Base-by-base conservation (phyloP, 2,329 filamentous ascomycete species). In the Aspergillus tamarii region DNA sequence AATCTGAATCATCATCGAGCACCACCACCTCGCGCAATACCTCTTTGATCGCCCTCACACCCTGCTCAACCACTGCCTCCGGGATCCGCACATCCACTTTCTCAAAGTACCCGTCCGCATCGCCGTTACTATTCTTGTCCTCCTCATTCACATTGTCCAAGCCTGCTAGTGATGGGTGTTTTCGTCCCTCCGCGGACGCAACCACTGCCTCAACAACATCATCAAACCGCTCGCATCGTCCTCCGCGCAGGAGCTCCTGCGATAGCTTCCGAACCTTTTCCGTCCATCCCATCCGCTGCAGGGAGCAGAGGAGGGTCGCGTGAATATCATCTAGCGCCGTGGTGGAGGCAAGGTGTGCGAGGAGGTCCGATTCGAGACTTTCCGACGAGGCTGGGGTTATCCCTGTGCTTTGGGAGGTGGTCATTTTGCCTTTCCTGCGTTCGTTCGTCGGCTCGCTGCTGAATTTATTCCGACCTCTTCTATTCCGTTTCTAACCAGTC, bases 221-320 rank as follows among this genome's bases (percentile, higher is more conserved):
- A 59, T 85, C 83, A 67, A 85, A 86, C 36, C 82, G 86, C 61
- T 82, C 82, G 71, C 84, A 85, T 60, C 86, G 83, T 54, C 86
- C 86, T 30, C 82, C 84, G 68, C 86, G 84, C 60, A 89, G 83
- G 46, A 89, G 80, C 61, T 84, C 80, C 54, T 83, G 82, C 21
- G 86, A 81, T 64, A 88, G 83, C 54, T 77, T 78, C 62, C 83
- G 83, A 64, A 89, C 80, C 32, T 80, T 80, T 69, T 86, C 82
- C 48, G 84, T 84, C 86, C 87, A 89, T 68, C 86, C 86, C n/a
- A 80, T 76, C 59, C 84, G 81, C 69, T 86, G 83, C 12, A 89
- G 81, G 26, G 83, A 82, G 70, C 86, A 81, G 63, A 83, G 79
- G 30, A 89, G 80, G 1, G 82, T 80, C 43, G 77, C 70, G 70